Base-by-base conservation (phyloP, 495 filamentous ascomycete species). In the Daldinia decipiens region DNA sequence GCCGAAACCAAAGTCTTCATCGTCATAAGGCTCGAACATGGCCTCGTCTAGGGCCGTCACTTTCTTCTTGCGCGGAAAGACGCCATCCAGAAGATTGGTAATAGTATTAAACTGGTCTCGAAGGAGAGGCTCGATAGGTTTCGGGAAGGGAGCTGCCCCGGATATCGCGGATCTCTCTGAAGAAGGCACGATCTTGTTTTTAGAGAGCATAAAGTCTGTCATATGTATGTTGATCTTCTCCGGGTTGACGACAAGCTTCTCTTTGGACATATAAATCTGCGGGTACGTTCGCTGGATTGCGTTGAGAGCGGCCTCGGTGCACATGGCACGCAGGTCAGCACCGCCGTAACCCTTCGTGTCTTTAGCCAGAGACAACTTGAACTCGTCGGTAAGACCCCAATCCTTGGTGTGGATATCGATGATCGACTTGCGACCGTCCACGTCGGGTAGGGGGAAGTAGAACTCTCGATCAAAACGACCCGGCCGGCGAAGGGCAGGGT, bases 261-360 rank as follows among this genome's bases (percentile, higher is more conserved):
- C 86, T 72, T 92, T 87, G 0, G 95, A 95, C 58, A 88, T 86
- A 83, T 99, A 99, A 54, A 99, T 97, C 75, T 99, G 96, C 8
- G 95, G 95, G 76, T 95, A 99, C 19, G 91, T 92, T 62, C 95
- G 85, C 78, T 99, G 96, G 24, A 99, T 94, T 12, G 95, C 93
- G 79, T 98, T 99, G n/a, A 99, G 82, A 7, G 96, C 93, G n/a
- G 95, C 95, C 83, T 99, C 95, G 1, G 96, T 99, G 80, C 93
- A 97, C 51, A 99, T 86, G 29, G 96, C 94, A 34, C 95, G 89
- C 27, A 99, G 79, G 80, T 99, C 95, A 6, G 95, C 95, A 83
- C 95, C 95, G 69, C 94, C 95, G 76, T 97, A 99, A 32, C 96
- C 96, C 79, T 97, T 97, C 5, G 95, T 97, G 62, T 93, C 83